Evolutionary conservation across 73 alveolate species (phyloP), one percentile per base, ranked within the genome.

Genomic region (Paraurostyla sp.): DNA sequence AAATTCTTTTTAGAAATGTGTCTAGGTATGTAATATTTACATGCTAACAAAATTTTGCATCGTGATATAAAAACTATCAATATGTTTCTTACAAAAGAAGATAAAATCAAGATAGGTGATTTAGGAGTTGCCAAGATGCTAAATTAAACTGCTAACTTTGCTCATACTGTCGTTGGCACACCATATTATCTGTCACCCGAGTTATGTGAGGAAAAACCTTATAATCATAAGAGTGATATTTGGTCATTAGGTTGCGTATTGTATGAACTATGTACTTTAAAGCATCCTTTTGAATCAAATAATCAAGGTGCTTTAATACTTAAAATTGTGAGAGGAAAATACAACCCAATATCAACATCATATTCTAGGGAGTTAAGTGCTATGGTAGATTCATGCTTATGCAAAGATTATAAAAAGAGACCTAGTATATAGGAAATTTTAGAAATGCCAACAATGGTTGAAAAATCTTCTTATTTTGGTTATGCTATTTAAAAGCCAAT

Each of bases 161-260:
- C 97, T 0, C 91, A 93, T 65, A 94, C 98, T 35, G 93, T 93
- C 1, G 96, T 94, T 3, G 98, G 98, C 60, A 94, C 98, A 25
- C 98, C 98, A 3, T 94, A 84, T 73, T 94, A 94, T 76, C 75
- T 94, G 32, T 87, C 96, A 30, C 98, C 98, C 20, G 98, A 94
- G 84, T 89, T 94, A 13, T 94, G 98, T 42, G 97, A 94, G 76
- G 97, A 94, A 65, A 94, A 93, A 51, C 97, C 98, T 20, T 94
- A 94, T 54, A 94, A 94, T 71, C 95, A 92, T 54, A 92, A 92
- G 69, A 83, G 95, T 49, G 99, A 95, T 95, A 81, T 95, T 18
- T 97, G 99, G 99, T 96, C 99, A 16, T 87, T 96, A n/a, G 99
- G 99, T 0, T 98, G 99, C 78, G 98, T 98, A 7, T 91, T 98